Percentiles rank a stretch among this genome's conserved stretches.
Evolutionary conservation across 805 yeast genomes (phyloP).

Genomic region (Ogataea glucozyma): DNA sequence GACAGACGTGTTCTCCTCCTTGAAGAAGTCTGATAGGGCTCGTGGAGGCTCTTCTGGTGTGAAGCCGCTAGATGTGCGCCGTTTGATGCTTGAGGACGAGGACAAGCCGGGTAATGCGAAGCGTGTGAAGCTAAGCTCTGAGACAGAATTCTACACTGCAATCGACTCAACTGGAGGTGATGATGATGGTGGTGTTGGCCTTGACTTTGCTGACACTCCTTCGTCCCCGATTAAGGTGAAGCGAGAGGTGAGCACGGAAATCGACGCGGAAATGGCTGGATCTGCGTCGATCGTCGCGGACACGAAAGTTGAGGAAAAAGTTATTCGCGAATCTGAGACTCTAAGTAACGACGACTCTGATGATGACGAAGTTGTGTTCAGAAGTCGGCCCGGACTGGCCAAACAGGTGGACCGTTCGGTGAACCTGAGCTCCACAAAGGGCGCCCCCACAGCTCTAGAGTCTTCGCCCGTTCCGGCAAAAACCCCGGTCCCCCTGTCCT

Average conservation of each 20-base stretch:
- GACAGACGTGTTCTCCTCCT: slow-evolving; percentile 32
- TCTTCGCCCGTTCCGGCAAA: slow-evolving; percentile 30
- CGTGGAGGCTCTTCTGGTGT: slow-evolving; percentile 31
- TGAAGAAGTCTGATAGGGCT: slow-evolving; percentile 26
- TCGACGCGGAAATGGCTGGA: not conserved
- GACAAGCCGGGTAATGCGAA: slow-evolving; percentile 24
- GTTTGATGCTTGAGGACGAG: slow-evolving; percentile 25
- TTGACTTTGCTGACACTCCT: slow-evolving; percentile 26
- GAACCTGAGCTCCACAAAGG: slow-evolving; percentile 40
- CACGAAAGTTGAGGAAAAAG: slow-evolving; percentile 7
- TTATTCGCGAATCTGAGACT: no score
- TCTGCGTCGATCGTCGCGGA: not conserved
- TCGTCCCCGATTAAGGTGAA: slow-evolving; percentile 33
- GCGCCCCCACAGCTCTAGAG: slow-evolving; percentile 7
- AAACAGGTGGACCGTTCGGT: slow-evolving; percentile 42
- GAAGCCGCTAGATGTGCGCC: slow-evolving; percentile 24
- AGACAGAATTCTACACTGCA: slow-evolving; percentile 28
- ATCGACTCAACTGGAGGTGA: slow-evolving; percentile 17
- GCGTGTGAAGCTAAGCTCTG: slow-evolving; percentile 26
- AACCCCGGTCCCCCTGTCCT: slow-evolving; percentile 12
- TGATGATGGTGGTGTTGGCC: slow-evolving; percentile 16
- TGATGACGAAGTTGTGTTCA: slow-evolving; percentile 62
- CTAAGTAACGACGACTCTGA: slow-evolving; percentile 44
- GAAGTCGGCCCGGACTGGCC: slow-evolving; percentile 51
- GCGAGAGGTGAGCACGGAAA: slow-evolving; percentile 1